Conservation (phyloP, 768 basidiomycete genomes). For the Pisolithus tinctorius region DNA sequence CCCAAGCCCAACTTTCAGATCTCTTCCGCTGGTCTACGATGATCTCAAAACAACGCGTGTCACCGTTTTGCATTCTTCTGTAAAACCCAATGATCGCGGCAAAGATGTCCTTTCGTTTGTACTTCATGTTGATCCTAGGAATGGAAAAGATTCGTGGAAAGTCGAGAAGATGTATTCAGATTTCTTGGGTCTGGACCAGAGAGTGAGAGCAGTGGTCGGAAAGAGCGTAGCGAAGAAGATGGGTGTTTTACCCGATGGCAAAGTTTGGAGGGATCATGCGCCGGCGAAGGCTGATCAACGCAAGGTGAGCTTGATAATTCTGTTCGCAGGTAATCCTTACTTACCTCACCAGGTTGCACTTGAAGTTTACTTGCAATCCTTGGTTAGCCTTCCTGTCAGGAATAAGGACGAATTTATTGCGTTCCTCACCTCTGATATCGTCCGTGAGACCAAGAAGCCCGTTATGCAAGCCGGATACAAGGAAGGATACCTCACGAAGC, state of each 20-base stretch:
- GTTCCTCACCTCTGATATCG: conserved; percentile 87
- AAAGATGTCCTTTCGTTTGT: conserved; percentile 91
- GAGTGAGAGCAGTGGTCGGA: conserved; percentile 51
- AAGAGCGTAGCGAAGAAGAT: conserved; percentile 75
- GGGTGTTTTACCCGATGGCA: conserved; percentile 78
- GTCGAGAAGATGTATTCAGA: conserved; percentile 95
- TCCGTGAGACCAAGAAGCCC: conserved; percentile 67
- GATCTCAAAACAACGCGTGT: conserved; percentile 73
- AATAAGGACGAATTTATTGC: conserved; percentile 86
- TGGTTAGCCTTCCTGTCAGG: conserved; percentile 77
- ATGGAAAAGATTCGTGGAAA: conserved; percentile 68
- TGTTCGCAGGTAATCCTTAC: conserved; percentile 5
- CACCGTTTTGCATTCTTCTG: conserved; percentile 71
- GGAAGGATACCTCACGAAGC: conserved; percentile 92
- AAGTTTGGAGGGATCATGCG: conserved; percentile 94
- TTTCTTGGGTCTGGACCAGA: conserved; percentile 79
- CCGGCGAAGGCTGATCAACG: conserved; percentile 95
- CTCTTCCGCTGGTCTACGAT: conserved; percentile 58
- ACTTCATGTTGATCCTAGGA: conserved; percentile 65
- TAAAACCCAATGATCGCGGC: conserved; percentile 82
- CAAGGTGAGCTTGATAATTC: conserved; percentile 52
- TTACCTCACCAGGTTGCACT: conserved; percentile 50
- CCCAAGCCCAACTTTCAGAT: conserved; percentile 50
- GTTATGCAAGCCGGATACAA: conserved; percentile 81
- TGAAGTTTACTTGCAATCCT: conserved; percentile 79